Conservation (phyloP, 257 asterid species). For the Thymus mandschuricus region DNA sequence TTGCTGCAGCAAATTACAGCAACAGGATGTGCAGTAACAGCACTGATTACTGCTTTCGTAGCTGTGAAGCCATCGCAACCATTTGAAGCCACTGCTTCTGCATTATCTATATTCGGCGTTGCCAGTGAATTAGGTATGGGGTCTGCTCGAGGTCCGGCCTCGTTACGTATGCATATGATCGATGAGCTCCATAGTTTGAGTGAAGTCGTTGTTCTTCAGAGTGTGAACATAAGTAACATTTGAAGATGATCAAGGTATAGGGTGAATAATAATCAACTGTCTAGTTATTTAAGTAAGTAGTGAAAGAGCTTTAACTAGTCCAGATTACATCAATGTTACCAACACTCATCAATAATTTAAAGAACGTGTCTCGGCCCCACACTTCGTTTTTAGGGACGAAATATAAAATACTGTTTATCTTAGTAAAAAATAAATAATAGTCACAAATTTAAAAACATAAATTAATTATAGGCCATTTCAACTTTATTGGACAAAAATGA, state of each 20-base stretch:
- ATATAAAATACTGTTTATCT: too few relatives aligned
- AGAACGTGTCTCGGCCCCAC: too few relatives aligned
- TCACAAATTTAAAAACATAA: too few relatives aligned
- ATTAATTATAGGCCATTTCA: too few relatives aligned
- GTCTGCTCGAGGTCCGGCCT: constrained; percentile 76
- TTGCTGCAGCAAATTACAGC: constrained; percentile 91
- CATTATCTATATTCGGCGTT: constrained; percentile 79
- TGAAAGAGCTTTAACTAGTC: too few relatives aligned
- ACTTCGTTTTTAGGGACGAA: too few relatives aligned
- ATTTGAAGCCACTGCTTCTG: constrained; percentile 81
- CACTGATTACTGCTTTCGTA: constrained; percentile 78
- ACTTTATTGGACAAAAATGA: too few relatives aligned
- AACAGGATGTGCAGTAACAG: constrained; percentile 90
- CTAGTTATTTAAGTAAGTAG: too few relatives aligned
- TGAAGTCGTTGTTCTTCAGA: constrained; percentile 41
- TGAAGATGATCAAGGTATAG: constrained; percentile 25
- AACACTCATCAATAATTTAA: too few relatives aligned
- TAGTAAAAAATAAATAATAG: too few relatives aligned
- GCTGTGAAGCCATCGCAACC: constrained; percentile 64
- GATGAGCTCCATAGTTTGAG: constrained; percentile 73
- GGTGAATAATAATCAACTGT: too few relatives aligned
- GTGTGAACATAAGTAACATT: constrained; percentile 45
- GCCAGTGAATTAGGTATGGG: constrained; percentile 72
- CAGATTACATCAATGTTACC: too few relatives aligned
- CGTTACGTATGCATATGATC: constrained; percentile 67